A percentile compares a stretch with the other conserved stretches of the same genome.
These are phyloP conservation scores for Leishmania aethiopica DNA, from an alignment of 208 protist species.

Conservation along the genomic window DNA sequence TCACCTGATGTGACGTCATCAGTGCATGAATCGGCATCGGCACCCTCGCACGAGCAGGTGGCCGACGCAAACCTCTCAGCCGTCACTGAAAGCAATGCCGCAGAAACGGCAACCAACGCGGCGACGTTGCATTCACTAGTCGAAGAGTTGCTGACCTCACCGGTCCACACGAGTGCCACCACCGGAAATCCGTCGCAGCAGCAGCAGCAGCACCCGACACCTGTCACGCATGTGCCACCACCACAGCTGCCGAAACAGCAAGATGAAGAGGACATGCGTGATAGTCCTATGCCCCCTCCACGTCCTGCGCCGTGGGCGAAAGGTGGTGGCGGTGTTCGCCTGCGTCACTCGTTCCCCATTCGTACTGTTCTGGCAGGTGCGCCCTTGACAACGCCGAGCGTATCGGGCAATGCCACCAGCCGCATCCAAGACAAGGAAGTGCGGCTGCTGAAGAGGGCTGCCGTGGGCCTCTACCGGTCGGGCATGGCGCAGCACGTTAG, in stretches of 20 bases:
- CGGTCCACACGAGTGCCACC: background rate
- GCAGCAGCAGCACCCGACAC: background rate
- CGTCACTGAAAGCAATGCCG: background rate
- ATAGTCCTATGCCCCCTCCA: background rate
- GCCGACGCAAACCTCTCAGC: background rate
- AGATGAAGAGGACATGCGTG: background rate
- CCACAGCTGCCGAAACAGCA: background rate
- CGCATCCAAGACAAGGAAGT: background rate
- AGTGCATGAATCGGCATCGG: background rate
- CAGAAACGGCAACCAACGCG: background rate
- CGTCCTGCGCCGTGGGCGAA: slow-evolving; percentile 9
- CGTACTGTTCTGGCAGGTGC: slow-evolving; percentile 18
- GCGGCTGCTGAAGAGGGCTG: slow-evolving; percentile 17
- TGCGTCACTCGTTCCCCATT: slow-evolving; percentile 21
- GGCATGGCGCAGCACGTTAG: slow-evolving; percentile 11
- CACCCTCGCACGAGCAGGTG: background rate
- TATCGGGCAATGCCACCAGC: background rate
- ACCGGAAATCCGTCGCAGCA: background rate
- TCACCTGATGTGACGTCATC: background rate
- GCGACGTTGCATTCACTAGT: background rate
- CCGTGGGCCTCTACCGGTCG: slow-evolving; percentile 7
- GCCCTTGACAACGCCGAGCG: background rate
- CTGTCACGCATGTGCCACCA: background rate
- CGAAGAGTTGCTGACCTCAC: background rate
- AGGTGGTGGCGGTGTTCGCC: slow-evolving; percentile 21